Evolutionary conservation across 2,329 filamentous ascomycete species (phyloP).

Genomic region (Exophiala sp.): DNA sequence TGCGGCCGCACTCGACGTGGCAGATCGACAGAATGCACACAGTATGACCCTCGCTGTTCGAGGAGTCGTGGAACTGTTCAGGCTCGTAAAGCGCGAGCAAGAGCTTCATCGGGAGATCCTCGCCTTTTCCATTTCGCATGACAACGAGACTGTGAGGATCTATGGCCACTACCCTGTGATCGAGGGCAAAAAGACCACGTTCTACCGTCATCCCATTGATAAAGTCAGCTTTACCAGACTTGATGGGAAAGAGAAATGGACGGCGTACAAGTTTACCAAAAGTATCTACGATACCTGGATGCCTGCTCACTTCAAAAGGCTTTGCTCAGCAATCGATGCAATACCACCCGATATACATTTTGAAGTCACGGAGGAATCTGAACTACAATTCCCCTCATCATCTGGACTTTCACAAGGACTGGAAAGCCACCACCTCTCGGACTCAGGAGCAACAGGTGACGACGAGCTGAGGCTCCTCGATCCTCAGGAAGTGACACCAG

Average conservation of each 20-base stretch:
- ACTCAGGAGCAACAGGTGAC: too few relatives aligned
- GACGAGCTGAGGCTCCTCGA: too few relatives aligned
- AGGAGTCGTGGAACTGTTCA: constrained; percentile 31
- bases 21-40: constrained; percentile 32
- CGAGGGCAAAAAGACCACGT: constrained; percentile 32
- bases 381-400: too few relatives aligned
- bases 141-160: constrained; percentile 35
- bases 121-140: too few relatives aligned
- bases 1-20: constrained; percentile 31
- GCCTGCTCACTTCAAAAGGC: constrained; percentile 35
- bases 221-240: constrained; percentile 33
- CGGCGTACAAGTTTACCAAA: constrained; percentile 35
- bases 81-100: constrained; percentile 27
- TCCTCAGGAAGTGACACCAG: too few relatives aligned
- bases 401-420: too few relatives aligned
- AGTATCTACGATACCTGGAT: constrained; percentile 38
- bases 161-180: constrained; percentile 42
- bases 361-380: too few relatives aligned
- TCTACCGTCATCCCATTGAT: constrained; percentile 38
- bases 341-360: too few relatives aligned
- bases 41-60: constrained; percentile 35
- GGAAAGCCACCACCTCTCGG: too few relatives aligned
- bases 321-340: constrained; percentile 39
- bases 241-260: constrained; percentile 35
- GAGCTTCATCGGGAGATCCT: too few relatives aligned